Evolutionary conservation across 768 basidiomycete genomes (phyloP).

Genomic region (Lentinula aciculospora): DNA sequence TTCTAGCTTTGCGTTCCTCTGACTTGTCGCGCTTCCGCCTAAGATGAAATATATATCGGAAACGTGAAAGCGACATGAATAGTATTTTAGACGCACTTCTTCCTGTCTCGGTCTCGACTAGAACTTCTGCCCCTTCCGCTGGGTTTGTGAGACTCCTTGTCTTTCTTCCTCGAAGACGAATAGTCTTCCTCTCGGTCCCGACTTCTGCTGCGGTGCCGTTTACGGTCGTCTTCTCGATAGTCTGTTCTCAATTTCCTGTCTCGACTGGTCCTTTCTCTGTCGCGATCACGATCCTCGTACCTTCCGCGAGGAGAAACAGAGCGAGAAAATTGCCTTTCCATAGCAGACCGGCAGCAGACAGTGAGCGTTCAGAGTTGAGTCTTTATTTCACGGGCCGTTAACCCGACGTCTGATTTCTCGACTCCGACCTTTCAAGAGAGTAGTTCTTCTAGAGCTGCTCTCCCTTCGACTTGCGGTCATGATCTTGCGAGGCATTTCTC

Average conservation of each 20-base stretch:
- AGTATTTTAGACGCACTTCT: constrained; percentile 32
- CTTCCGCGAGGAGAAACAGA: constrained; percentile 44
- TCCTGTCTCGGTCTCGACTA: constrained; percentile 27
- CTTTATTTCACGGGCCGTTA: not conserved
- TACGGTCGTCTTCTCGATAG: constrained; percentile 23
- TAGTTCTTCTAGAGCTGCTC: not conserved
- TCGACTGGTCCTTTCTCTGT: constrained; percentile 26
- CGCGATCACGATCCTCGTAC: constrained; percentile 31
- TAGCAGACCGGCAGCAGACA: constrained; percentile 32
- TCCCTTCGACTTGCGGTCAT: not conserved
- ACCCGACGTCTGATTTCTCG: not conserved
- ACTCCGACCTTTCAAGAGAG: not conserved
- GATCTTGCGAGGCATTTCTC: not conserved
- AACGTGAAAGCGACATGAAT: not conserved
- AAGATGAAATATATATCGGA: not conserved
- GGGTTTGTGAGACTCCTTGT: not conserved
- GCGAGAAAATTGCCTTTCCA: constrained; percentile 48
- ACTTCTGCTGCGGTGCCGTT: constrained; percentile 25
- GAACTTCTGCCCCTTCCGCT: constrained; percentile 22
- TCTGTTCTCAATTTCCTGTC: constrained; percentile 25
- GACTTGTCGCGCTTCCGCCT: constrained; percentile 85
- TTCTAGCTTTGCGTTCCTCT: constrained; percentile 79
- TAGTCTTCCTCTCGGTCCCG: constrained; percentile 29
- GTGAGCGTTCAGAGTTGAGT: not conserved
- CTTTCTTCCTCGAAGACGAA: constrained; percentile 8